A percentile compares a stretch with the other conserved stretches of the same genome.
Evolutionary conservation across 2,329 filamentous ascomycete species (phyloP).

Genomic region (Dactylellina cionopaga): DNA sequence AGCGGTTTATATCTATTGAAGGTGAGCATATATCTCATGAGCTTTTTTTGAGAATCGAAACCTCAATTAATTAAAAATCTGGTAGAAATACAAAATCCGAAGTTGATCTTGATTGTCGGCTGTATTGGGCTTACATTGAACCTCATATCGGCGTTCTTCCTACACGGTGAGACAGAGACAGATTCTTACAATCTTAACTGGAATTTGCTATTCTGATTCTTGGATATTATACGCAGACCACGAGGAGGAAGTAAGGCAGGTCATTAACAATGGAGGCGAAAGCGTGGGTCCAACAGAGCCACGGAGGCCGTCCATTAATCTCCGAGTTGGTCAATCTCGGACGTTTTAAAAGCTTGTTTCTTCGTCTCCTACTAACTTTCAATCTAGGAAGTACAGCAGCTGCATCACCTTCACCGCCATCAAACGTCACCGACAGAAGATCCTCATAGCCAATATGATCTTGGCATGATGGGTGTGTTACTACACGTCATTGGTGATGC

Average conservation of each 20-base stretch:
- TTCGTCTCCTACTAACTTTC: not conserved
- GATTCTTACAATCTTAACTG: not conserved
- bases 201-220: not conserved
- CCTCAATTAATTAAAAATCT: no score
- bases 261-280: slow-evolving; percentile 40
- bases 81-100: slow-evolving; percentile 73
- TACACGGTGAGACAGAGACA: slow-evolving; percentile 70
- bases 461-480: slow-evolving; percentile 77
- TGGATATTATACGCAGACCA: slow-evolving; percentile 58
- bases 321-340: slow-evolving; percentile 26
- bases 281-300: slow-evolving; percentile 28
- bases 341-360: not conserved
- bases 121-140: slow-evolving; percentile 74
- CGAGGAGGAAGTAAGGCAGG: slow-evolving; percentile 59
- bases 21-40: slow-evolving; percentile 63
- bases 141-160: slow-evolving; percentile 71
- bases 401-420: slow-evolving; percentile 67
- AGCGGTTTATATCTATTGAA: slow-evolving; percentile 72
- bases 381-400: slow-evolving; percentile 53
- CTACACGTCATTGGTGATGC: slow-evolving; percentile 78
- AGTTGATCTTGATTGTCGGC: slow-evolving; percentile 75
- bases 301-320: slow-evolving; percentile 5
- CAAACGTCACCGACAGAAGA: slow-evolving; percentile 56
- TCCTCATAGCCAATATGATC: slow-evolving; percentile 65
- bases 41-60: no score